phyloP scores from a whole-genome alignment of 129 eudicot species.

The Arctium minus region DNA sequence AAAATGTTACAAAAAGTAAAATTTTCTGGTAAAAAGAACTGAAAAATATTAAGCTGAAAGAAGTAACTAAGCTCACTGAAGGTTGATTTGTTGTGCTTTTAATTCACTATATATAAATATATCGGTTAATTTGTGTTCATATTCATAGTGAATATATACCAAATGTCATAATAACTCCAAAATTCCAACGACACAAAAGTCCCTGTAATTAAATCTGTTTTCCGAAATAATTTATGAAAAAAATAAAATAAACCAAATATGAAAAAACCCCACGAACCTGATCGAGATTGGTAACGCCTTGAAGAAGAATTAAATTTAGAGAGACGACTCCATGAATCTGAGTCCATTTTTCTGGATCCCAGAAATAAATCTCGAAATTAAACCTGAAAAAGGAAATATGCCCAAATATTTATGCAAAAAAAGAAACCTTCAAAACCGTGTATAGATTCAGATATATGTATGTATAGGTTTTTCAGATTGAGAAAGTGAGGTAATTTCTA shows the following conservation, averaged over 20 bases:
- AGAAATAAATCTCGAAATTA: background rate
- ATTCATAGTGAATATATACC: background rate
- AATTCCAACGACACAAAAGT: too few species aligned
- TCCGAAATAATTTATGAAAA: background rate
- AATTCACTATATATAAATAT: too few species aligned
- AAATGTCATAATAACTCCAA: too few species aligned
- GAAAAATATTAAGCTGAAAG: background rate
- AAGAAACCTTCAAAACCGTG: background rate
- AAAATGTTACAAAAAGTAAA: background rate
- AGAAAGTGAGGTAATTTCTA: conserved; percentile 32
- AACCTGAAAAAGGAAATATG: background rate
- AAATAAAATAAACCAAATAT: too few species aligned
- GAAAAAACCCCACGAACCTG: conserved; percentile 35
- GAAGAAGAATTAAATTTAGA: conserved; percentile 37
- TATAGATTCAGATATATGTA: background rate
- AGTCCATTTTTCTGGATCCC: conserved; percentile 42
- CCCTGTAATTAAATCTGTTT: background rate
- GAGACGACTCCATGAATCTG: conserved; percentile 67
- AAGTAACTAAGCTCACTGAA: background rate
- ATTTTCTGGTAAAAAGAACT: background rate
- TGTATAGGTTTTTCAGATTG: conserved; percentile 3
- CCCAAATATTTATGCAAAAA: background rate
- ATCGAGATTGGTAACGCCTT: conserved; percentile 62
- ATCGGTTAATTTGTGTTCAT: background rate
- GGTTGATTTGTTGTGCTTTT: too few species aligned